Base-by-base conservation (phyloP, 495 filamentous ascomycete genomes). In the Penicillium malachiteum region DNA sequence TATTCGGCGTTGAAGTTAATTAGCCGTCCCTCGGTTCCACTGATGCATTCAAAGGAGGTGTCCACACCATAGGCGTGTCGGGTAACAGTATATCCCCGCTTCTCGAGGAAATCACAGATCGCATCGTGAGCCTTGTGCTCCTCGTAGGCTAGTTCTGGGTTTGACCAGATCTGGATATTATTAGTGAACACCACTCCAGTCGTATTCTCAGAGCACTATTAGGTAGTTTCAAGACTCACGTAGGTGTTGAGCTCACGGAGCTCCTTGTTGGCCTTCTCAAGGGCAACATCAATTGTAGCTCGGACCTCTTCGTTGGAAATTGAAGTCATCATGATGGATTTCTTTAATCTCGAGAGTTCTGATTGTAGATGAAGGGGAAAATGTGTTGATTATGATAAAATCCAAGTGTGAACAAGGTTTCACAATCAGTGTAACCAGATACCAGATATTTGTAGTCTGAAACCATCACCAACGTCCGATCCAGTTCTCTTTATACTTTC, bases 91-190 rank as follows among this genome's bases (percentile, higher is more conserved):
- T 83, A 85, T 0, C 79, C 79, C 12, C 74, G 76, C 0, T 68
- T 59, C 34, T 76, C 72, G 54, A 87, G 74, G 48, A 84, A 86
- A 10, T 71, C 60, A 10, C 79, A 82, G 50, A 87, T 70, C 3
- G 78, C 74, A 51, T 84, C 73, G 58, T 87, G 83, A 13, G 84
- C 81, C 11, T 72, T 78, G 63, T 75, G 69, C 49, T 87, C 84
- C 47, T 81, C 55, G 50, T 79, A 86, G 0, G 75, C 80, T 0
- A 82, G 69, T 62, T 87, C 84, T 0, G 84, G 84, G 50, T 85
- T 81, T 4, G 80, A 80, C 68, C 84, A 84, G 26, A 87, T 84
- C 68, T 81, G 12, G n/a, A 2, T 13, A 6, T 46, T 13, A 5
- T 37, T 13, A 37, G 34, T 7, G 1, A 37, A 37, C 8, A 10